phyloP scores from a whole-genome alignment of 371 early-diverging fungal genomes.

The Gilbertella persicaria region DNA sequence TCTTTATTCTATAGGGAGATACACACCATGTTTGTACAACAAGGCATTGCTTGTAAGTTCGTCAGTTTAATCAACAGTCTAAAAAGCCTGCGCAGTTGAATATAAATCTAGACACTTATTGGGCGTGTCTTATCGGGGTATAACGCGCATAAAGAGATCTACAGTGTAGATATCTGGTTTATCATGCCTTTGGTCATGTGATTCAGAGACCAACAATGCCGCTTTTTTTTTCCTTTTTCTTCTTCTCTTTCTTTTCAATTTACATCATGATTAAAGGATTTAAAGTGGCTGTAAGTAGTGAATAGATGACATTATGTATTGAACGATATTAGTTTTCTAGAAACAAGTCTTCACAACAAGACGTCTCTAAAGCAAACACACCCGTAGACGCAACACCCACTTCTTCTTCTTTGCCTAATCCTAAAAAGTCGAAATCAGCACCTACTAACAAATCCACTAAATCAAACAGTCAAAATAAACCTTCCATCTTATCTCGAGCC shows the following conservation, averaged over 20 bases:
- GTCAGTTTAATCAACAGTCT: no score
- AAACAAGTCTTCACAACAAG: slow-evolving; percentile 24
- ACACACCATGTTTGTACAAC: no score
- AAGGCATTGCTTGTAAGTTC: no score
- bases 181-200: no score
- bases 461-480: slow-evolving; percentile 1
- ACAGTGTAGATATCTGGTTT: no score
- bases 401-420: neutral
- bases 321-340: slow-evolving; percentile 37
- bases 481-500: slow-evolving; percentile 25
- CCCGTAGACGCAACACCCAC: slow-evolving; percentile 1
- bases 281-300: slow-evolving; percentile 42
- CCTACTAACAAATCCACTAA: neutral
- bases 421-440: neutral
- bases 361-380: slow-evolving; percentile 3
- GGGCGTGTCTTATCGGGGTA: no score
- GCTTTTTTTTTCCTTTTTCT: neutral
- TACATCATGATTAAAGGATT: slow-evolving; percentile 53
- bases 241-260: no score
- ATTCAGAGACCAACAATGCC: slow-evolving; percentile 3
- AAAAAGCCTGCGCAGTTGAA: no score
- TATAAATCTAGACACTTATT: no score
- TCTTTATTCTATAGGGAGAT: neutral
- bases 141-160: no score
- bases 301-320: neutral